Base-by-base conservation (phyloP, 2,329 filamentous ascomycete species). In the Aspergillus phoenicis region DNA sequence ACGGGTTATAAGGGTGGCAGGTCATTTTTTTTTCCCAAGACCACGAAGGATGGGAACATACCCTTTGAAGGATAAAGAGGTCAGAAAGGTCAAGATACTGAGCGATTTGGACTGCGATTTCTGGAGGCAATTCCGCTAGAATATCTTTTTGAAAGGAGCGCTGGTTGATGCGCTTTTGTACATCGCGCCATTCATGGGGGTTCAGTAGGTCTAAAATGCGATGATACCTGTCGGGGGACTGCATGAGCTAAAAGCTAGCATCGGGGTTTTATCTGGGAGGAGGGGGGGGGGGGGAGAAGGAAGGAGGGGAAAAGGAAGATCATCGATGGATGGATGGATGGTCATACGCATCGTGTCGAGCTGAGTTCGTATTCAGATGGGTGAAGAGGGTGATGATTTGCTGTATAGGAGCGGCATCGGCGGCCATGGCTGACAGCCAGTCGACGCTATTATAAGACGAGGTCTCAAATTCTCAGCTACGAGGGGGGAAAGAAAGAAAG, bases 61-160 rank as follows among this genome's bases (percentile, higher is more conserved):
- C 75, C 55, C 67, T 69, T 52, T 70, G 69, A 22, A 74, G 64
- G 8, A 64, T 20, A 52, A 76, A 49, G 30, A 74, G 15, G 24
- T 78, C 74, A 5, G 53, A 48, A 3, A 75, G 57, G 28, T 67
- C 54, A 13, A 78, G 51, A 56, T 72, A 64, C 22, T 66, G 53
- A 7, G 66, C 63, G 22, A 78, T 59, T 28, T 70, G 64, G 8
- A 66, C 62, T 3, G 69, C 67, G n/a, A 78, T 58, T 61, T 78
- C 76, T 5, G 70, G 13, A 3, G 75, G 76, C 24, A 77, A 55
- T 1, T 61, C 62, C 13, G 66, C 69, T 3, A 78, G 39, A n/a
- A 78, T 67, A 61, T 78, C 76, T 36, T 64, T 67, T 22, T 73
- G 64, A 26, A 77, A 70, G 13, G 64, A 66, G 17, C 58, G 59